phyloP scores from a whole-genome alignment of 805 yeast species.

The Yarrowia osloensis region DNA sequence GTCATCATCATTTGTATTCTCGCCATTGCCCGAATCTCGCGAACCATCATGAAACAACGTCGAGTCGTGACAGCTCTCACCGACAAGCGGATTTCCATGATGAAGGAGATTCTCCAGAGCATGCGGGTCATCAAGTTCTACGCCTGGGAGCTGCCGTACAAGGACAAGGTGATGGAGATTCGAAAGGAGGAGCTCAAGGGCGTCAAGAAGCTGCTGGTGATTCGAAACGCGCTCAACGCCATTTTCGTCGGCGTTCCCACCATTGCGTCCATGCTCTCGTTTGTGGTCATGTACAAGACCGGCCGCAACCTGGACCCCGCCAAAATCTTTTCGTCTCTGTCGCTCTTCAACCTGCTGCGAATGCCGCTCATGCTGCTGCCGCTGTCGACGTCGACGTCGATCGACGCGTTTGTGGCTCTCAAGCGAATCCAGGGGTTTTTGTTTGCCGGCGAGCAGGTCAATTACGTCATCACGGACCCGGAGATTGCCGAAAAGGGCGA shows the following conservation, averaged over 20 bases:
- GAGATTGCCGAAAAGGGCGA: constrained; percentile 49
- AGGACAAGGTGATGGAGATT: constrained; percentile 50
- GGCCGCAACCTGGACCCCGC: constrained; percentile 54
- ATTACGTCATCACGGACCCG: constrained; percentile 37
- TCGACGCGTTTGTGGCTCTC: constrained; percentile 86
- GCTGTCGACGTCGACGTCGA: constrained; percentile 74
- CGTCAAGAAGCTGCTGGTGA: constrained; percentile 62
- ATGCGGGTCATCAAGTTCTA: constrained; percentile 81
- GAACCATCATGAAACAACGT: constrained; percentile 53
- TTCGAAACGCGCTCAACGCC: constrained; percentile 66
- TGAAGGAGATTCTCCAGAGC: constrained; percentile 76
- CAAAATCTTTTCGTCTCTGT: constrained; percentile 65
- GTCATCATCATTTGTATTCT: constrained; percentile 41
- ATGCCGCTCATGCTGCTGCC: constrained; percentile 65
- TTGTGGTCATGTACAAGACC: constrained; percentile 51
- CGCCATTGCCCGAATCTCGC: constrained; percentile 39
- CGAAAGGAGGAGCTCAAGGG: constrained; percentile 61
- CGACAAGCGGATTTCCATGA: constrained; percentile 67
- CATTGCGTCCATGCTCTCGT: constrained; percentile 65
- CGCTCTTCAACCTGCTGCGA: constrained; percentile 65
- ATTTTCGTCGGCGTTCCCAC: constrained; percentile 65
- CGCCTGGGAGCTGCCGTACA: constrained; percentile 83
- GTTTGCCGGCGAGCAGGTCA: constrained; percentile 47
- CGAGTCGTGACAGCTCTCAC: constrained; percentile 57
- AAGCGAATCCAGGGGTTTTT: constrained; percentile 82